These are phyloP conservation scores for Colletotrichum plurivorum DNA, from an alignment of 2,329 filamentous ascomycete species.

Conservation along the genomic window DNA sequence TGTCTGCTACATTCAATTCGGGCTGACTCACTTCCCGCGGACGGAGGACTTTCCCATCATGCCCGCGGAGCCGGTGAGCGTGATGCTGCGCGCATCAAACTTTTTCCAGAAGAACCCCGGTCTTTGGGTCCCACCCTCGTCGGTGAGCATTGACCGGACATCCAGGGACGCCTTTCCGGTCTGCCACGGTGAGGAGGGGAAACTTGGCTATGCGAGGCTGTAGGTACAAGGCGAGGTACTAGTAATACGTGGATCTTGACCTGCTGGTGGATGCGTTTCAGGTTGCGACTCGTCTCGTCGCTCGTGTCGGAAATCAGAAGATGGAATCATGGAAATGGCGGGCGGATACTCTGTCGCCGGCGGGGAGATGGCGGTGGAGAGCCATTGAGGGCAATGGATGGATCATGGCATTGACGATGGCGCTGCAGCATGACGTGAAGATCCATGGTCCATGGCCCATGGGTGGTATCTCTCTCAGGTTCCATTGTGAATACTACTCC, in stretches of 20 bases:
- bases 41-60: conserved; percentile 73
- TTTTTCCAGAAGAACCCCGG: conserved; percentile 68
- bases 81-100: conserved; percentile 63
- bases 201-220: neutral
- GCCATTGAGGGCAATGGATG: too few relatives aligned
- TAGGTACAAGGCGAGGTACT: neutral
- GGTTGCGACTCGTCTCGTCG: too few relatives aligned
- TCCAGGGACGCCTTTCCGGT: conserved; percentile 1
- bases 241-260: neutral
- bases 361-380: too few relatives aligned
- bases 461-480: too few relatives aligned
- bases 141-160: conserved; percentile 1
- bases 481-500: too few relatives aligned
- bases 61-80: conserved; percentile 68
- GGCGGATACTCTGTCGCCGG: too few relatives aligned
- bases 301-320: too few relatives aligned
- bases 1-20: conserved; percentile 69
- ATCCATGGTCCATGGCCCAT: too few relatives aligned
- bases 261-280: neutral
- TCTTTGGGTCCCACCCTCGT: conserved; percentile 47
- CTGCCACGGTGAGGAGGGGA: neutral
- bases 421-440: too few relatives aligned
- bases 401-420: too few relatives aligned
- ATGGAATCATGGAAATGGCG: too few relatives aligned
- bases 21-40: conserved; percentile 67